Percentiles rank a stretch among this genome's conserved stretches.
Evolutionary conservation across 805 yeast genomes (phyloP).

Genomic region (Saturnispora sanitii): DNA sequence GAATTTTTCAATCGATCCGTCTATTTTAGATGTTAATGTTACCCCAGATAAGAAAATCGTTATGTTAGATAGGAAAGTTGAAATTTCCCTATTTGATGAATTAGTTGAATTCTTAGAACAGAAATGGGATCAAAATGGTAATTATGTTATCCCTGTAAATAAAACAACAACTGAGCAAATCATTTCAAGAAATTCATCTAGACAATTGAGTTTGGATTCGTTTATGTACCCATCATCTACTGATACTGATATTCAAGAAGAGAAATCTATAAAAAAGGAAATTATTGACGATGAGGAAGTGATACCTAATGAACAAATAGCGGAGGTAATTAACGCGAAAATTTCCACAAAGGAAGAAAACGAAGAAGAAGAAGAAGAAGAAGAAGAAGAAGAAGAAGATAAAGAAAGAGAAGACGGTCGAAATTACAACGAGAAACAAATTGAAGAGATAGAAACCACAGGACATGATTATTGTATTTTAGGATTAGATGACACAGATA

Average conservation of each 20-base stretch:
- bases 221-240: slow-evolving; percentile 2
- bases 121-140: slow-evolving; percentile 29
- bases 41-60: slow-evolving; percentile 84
- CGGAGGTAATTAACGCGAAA: neutral
- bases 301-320: slow-evolving; percentile 9
- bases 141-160: slow-evolving; percentile 10
- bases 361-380: slow-evolving; percentile 6
- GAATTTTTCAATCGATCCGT: slow-evolving; percentile 44
- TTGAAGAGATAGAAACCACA: too few species aligned
- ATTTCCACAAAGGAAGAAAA: slow-evolving; percentile 3
- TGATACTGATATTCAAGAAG: slow-evolving; percentile 6
- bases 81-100: slow-evolving; percentile 44
- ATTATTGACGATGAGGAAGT: neutral
- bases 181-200: slow-evolving; percentile 1
- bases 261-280: slow-evolving; percentile 6
- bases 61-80: slow-evolving; percentile 46
- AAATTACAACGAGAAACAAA: too few species aligned
- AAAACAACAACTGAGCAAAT: slow-evolving; percentile 2
- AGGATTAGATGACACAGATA: too few species aligned
- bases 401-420: too few species aligned
- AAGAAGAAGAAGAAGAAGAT: slow-evolving; percentile 4
- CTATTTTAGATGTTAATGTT: slow-evolving; percentile 68
- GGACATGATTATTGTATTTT: too few species aligned
- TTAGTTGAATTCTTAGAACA: slow-evolving; percentile 40
- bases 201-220: slow-evolving; percentile 9